A percentile compares a stretch with the other conserved stretches of the same genome.
Conservation (phyloP, 2,329 filamentous ascomycete species). For the Colletotrichum musicola region DNA sequence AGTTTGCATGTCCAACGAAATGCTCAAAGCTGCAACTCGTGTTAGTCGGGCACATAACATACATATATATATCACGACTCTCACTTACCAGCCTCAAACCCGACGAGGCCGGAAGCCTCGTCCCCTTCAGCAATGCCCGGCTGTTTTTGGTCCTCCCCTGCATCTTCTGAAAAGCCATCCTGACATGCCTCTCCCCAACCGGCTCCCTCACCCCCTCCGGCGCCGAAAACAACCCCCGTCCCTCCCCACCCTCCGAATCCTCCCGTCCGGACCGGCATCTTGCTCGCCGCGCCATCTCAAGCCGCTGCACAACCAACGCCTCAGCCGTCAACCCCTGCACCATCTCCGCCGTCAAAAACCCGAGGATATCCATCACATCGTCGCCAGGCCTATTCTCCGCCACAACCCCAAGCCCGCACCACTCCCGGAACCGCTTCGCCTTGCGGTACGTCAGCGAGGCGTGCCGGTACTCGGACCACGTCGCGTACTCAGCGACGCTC, state of each 20-base stretch:
- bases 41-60: neutral
- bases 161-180: constrained; percentile 17
- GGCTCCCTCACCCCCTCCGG: constrained; percentile 2
- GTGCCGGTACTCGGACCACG: constrained; percentile 42
- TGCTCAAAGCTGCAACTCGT: neutral
- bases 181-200: constrained; percentile 17
- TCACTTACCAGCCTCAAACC: constrained; percentile 1
- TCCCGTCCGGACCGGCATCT: neutral
- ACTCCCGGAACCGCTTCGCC: constrained; percentile 40
- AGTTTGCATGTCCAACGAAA: too few relatives aligned
- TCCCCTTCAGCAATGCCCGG: constrained; percentile 11
- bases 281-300: neutral
- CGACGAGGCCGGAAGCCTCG: neutral
- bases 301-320: constrained; percentile 31
- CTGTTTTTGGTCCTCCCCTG: constrained; percentile 7
- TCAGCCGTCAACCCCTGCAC: constrained; percentile 37
- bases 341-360: constrained; percentile 42
- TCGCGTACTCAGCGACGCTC: constrained; percentile 41
- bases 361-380: constrained; percentile 41
- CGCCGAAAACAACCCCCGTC: neutral
- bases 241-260: neutral
- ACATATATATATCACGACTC: neutral
- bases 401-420: constrained; percentile 40
- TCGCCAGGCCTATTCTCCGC: constrained; percentile 39
- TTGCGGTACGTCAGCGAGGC: constrained; percentile 43